Evolutionary conservation across 2,329 filamentous ascomycete genomes (phyloP), one percentile per base, ranked within the genome.

Genomic region (Colletotrichum plurivorum): DNA sequence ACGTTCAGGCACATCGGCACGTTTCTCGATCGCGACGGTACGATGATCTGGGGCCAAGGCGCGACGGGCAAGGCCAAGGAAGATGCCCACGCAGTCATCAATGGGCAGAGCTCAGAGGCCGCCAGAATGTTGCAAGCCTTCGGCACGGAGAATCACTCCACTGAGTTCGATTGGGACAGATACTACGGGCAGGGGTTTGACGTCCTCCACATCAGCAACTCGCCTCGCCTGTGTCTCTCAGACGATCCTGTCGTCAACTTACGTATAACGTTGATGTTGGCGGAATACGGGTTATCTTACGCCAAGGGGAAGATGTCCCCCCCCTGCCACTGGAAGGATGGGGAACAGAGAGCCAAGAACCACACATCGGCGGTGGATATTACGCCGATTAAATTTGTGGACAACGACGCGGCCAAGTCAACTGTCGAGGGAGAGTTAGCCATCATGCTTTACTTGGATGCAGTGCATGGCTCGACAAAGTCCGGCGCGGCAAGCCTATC

Each of bases 1-100:
- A 99, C 96, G 0, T 98, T 99, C 78, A 88, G 96, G 52, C 86
- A 89, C 25, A 98, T 99, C 72, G 94, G 90, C 2, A 99, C 96
- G 0, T 98, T 94, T 76, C 81, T 97, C 52, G 85, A 92, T 73
- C 82, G 84, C 4, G 84, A 89, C n/a, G 85, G 88, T 46, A 84
- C 84, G 36, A 81, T 82, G 3, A 97, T 99, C 63, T 98, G 95
- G 95, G 96, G 96, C 15, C 95, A 98, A 79, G 96, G 96, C 3
- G 95, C 95, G 0, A 89, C 87, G 0, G 84, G 83, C 7, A 97
- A 97, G 81, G 84, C 83, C 0, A 84, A 84, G 25, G 84, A 84
- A 0, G 80, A 84, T 0, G 94, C 94, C 0, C 82, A 83, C 1
- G 74, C 83, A 0, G 90, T 97, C 12, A 79, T 94, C 63, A 94